Evolutionary conservation across 306 rosid species (phyloP).

Genomic region (Cicer yamashitae): DNA sequence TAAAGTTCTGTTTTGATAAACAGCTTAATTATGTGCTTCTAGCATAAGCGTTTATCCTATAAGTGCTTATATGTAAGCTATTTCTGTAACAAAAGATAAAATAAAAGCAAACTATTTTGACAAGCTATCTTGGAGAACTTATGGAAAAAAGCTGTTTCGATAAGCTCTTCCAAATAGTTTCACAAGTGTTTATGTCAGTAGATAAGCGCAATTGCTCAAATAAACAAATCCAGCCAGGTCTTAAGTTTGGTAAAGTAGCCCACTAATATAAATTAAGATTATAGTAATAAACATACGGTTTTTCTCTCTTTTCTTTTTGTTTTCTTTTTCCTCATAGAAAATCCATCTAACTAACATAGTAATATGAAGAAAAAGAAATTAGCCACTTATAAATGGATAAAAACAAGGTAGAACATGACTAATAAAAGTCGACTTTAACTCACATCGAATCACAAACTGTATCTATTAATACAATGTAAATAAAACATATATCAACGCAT

Average conservation of each 20-base stretch:
- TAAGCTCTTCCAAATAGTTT: too few species aligned
- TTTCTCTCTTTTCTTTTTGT: not conserved
- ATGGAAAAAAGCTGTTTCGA: too few species aligned
- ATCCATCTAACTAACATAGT: conserved; percentile 17
- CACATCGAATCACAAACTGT: conserved; percentile 6
- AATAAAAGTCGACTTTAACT: conserved; percentile 10
- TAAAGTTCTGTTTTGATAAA: too few species aligned
- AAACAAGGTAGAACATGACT: not conserved
- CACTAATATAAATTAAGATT: conserved; percentile 4
- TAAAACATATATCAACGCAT: conserved; percentile 28
- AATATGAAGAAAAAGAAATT: conserved; percentile 1
- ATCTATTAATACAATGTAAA: not conserved
- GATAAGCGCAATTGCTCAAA: too few species aligned
- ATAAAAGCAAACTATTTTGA: too few species aligned
- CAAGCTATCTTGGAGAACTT: too few species aligned
- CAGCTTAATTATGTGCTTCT: too few species aligned
- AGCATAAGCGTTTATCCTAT: too few species aligned
- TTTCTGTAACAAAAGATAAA: too few species aligned
- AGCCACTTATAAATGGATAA: conserved; percentile 21
- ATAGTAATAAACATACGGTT: not conserved
- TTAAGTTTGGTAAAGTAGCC: conserved; percentile 15
- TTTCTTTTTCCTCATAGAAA: not conserved
- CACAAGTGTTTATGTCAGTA: too few species aligned
- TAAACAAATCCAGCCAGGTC: too few species aligned
- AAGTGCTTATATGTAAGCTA: too few species aligned